Conservation (phyloP, 2,329 filamentous ascomycete species). For the Monosporascus sp. region DNA sequence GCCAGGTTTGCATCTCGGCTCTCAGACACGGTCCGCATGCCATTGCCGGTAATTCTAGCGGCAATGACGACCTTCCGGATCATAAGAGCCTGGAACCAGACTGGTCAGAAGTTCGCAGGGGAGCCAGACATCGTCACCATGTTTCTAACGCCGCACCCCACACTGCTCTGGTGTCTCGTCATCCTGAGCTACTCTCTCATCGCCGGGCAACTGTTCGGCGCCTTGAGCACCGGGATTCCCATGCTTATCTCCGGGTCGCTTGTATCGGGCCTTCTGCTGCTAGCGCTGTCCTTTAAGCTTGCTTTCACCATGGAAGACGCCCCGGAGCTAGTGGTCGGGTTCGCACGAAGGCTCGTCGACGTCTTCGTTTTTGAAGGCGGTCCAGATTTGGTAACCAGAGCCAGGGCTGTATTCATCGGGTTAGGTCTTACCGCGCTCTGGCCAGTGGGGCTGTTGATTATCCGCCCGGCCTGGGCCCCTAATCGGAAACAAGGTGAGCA, state of each 20-base stretch:
- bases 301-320: conserved; percentile 84
- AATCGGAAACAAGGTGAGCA: conserved; percentile 19
- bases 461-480: conserved; percentile 16
- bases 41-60: conserved; percentile 28
- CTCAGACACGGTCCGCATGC: conserved; percentile 19
- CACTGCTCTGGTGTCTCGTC: conserved; percentile 70
- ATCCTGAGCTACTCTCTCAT: conserved; percentile 62
- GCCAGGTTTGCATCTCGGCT: conserved; percentile 10
- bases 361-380: conserved; percentile 28
- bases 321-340: conserved; percentile 65
- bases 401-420: conserved; percentile 45
- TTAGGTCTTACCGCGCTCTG: conserved; percentile 33
- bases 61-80: conserved; percentile 61
- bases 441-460: conserved; percentile 34
- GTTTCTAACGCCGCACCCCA: conserved; percentile 59
- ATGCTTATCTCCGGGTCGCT: conserved; percentile 34
- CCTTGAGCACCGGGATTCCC: conserved; percentile 34
- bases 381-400: conserved; percentile 41
- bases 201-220: conserved; percentile 37
- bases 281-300: conserved; percentile 79
- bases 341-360: conserved; percentile 34
- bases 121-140: conserved; percentile 76
- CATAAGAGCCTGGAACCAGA: conserved; percentile 85
- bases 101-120: conserved; percentile 93
- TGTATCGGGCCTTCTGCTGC: conserved; percentile 36